A percentile compares a stretch with the other conserved stretches of the same genome.
These are phyloP conservation scores for Sambucus nigra DNA, from an alignment of 129 eudicot genomes.

Conservation along the genomic window DNA sequence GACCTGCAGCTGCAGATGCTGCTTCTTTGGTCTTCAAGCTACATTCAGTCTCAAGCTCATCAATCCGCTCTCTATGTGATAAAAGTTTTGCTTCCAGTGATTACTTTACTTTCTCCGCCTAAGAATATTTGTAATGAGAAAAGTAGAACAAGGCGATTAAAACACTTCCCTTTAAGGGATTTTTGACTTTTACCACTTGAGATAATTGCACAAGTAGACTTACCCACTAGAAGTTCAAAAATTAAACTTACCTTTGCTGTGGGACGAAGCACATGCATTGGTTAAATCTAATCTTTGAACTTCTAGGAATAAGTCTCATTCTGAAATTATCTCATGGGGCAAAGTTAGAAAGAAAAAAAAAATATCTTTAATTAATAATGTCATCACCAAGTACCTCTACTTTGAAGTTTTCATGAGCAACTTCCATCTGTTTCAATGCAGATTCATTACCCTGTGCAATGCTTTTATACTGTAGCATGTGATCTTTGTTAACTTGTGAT, in stretches of 20 bases:
- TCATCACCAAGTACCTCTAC: conserved; percentile 27
- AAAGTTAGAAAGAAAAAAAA: too few relatives aligned
- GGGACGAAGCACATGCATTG: too few relatives aligned
- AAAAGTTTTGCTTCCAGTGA: conserved; percentile 58
- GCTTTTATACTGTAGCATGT: conserved; percentile 84
- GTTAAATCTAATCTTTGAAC: too few relatives aligned
- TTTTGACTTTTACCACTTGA: too few relatives aligned
- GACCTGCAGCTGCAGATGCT: conserved; percentile 47
- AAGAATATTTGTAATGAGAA: not conserved
- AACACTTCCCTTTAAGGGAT: too few relatives aligned
- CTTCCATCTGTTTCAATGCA: conserved; percentile 77
- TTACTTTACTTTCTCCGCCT: conserved; percentile 54
- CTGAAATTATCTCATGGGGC: too few relatives aligned
- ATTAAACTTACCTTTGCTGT: too few relatives aligned
- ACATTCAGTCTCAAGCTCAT: conserved; percentile 61
- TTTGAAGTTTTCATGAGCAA: conserved; percentile 50
- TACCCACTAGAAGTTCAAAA: too few relatives aligned
- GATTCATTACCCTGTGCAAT: conserved; percentile 80
- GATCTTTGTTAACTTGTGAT: conserved; percentile 54
- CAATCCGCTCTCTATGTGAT: conserved; percentile 47
- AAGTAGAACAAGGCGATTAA: too few relatives aligned
- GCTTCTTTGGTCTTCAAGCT: conserved; percentile 53
- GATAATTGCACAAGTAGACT: too few relatives aligned
- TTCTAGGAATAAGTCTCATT: too few relatives aligned
- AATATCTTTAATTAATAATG: not conserved